These are phyloP conservation scores for Lactuca saligna DNA, from an alignment of 129 eudicot species.

Conservation along the genomic window DNA sequence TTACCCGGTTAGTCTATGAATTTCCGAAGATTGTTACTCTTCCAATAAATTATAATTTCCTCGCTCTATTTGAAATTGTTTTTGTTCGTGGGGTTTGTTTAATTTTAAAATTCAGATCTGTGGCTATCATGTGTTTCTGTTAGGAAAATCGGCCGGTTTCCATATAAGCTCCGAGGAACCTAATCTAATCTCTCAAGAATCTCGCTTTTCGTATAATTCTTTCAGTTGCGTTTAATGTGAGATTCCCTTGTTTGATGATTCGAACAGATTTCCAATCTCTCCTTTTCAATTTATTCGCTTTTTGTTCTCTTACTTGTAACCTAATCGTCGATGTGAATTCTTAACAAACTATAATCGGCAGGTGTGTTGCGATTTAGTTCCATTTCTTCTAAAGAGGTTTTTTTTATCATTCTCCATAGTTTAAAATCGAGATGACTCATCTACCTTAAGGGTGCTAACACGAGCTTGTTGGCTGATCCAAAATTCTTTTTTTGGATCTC, in stretches of 20 bases:
- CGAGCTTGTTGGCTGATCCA: background rate
- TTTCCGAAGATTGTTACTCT: background rate
- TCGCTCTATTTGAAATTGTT: background rate
- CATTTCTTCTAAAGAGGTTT: background rate
- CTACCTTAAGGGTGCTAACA: background rate
- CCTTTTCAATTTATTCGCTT: background rate
- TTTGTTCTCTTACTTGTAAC: too few species aligned
- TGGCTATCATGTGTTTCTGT: slow-evolving; percentile 13
- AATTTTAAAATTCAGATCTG: slow-evolving; percentile 25
- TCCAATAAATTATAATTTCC: background rate
- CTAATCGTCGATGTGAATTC: slow-evolving; percentile 4
- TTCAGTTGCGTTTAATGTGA: slow-evolving; percentile 16
- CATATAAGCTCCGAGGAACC: background rate
- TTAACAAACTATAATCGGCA: background rate
- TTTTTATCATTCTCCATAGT: background rate
- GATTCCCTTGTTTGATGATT: slow-evolving; percentile 19
- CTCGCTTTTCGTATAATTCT: slow-evolving; percentile 8
- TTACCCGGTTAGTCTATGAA: slow-evolving; percentile 9
- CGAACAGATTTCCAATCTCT: background rate
- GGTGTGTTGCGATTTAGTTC: slow-evolving; percentile 1
- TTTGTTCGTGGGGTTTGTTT: slow-evolving; percentile 10
- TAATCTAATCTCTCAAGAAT: slow-evolving; percentile 7
- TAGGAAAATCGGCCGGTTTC: slow-evolving; percentile 8
- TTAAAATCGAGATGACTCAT: background rate
- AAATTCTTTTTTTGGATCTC: background rate